A percentile compares a stretch with the other conserved stretches of the same genome.
Conservation (phyloP, 352 stramenopile genomes). For the Pythium aristosporum region DNA sequence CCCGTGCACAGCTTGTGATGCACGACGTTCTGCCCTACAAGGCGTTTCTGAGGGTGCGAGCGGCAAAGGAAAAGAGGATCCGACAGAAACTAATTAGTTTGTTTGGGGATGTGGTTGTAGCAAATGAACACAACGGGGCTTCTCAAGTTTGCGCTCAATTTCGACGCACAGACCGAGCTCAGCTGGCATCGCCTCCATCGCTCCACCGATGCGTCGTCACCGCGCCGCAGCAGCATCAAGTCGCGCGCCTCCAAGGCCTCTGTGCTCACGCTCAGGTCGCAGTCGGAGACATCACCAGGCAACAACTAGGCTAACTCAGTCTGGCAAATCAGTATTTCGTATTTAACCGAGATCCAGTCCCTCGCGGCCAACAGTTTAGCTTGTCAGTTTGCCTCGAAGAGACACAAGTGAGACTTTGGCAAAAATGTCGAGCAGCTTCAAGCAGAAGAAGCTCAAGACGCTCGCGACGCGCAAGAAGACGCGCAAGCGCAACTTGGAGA, state of each 20-base stretch:
- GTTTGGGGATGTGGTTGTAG: slow-evolving; percentile 21
- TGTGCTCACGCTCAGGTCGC: not conserved
- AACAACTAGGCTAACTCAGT: slow-evolving; percentile 2
- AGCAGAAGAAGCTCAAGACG: slow-evolving; percentile 85
- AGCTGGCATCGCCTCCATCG: slow-evolving; percentile 33
- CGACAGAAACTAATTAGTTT: slow-evolving; percentile 5
- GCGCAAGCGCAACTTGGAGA: slow-evolving; percentile 64
- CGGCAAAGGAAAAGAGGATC: not conserved
- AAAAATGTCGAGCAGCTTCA: slow-evolving; percentile 81
- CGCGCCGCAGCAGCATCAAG: not conserved
- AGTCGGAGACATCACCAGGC: not conserved
- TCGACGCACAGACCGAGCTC: slow-evolving; percentile 55
- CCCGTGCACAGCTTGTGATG: slow-evolving; percentile 41
- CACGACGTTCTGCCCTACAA: slow-evolving; percentile 60
- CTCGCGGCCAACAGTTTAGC: slow-evolving; percentile 18
- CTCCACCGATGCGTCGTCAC: slow-evolving; percentile 2
- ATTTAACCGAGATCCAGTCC: slow-evolving; percentile 9
- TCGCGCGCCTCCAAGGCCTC: not conserved
- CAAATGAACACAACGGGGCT: slow-evolving; percentile 66
- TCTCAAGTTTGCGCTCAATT: slow-evolving; percentile 82
- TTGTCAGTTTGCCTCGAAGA: slow-evolving; percentile 3
- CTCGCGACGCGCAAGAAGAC: slow-evolving; percentile 78
- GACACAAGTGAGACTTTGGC: not conserved
- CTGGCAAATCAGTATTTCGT: slow-evolving; percentile 5
- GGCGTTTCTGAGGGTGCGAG: slow-evolving; percentile 44